Percentiles rank a stretch among this genome's conserved stretches.
These are phyloP conservation scores for Sporothrix luriei DNA, from an alignment of 2,329 filamentous ascomycete genomes.

Conservation along the genomic window DNA sequence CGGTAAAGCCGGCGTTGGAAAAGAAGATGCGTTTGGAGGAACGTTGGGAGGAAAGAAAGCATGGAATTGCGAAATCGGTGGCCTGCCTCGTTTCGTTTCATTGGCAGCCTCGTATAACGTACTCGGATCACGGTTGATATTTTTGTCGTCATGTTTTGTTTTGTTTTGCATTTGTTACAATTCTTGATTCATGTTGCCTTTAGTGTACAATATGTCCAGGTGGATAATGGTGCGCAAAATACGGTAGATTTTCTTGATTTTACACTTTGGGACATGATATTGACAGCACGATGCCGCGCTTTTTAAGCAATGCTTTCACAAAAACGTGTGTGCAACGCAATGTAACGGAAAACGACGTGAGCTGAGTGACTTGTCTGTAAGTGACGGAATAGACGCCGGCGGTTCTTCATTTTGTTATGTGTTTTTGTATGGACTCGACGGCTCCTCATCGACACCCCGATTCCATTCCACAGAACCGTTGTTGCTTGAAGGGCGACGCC, in stretches of 20 bases:
- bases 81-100: neutral
- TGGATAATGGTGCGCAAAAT: neutral
- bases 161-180: neutral
- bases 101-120: slow-evolving; percentile 8
- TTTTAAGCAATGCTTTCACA: neutral
- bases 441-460: neutral
- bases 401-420: slow-evolving; percentile 10
- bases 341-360: neutral
- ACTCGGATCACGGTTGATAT: slow-evolving; percentile 3
- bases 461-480: neutral
- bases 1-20: slow-evolving; percentile 49
- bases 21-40: neutral
- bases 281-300: neutral
- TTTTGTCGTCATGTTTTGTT: slow-evolving; percentile 15
- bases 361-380: neutral
- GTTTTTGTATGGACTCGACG: slow-evolving; percentile 16
- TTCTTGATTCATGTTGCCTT: neutral
- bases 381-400: neutral
- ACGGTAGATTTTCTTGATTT: slow-evolving; percentile 7
- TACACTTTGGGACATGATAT: neutral
- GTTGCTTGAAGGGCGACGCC: neutral
- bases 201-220: slow-evolving; percentile 1
- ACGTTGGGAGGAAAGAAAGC: neutral
- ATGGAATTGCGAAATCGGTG: slow-evolving; percentile 13
- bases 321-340: no score